Percentiles rank a stretch among this genome's conserved stretches.
phyloP scores from a whole-genome alignment of 176 grass and related monocot genomes.

The Hsuehochloa calcarea region DNA sequence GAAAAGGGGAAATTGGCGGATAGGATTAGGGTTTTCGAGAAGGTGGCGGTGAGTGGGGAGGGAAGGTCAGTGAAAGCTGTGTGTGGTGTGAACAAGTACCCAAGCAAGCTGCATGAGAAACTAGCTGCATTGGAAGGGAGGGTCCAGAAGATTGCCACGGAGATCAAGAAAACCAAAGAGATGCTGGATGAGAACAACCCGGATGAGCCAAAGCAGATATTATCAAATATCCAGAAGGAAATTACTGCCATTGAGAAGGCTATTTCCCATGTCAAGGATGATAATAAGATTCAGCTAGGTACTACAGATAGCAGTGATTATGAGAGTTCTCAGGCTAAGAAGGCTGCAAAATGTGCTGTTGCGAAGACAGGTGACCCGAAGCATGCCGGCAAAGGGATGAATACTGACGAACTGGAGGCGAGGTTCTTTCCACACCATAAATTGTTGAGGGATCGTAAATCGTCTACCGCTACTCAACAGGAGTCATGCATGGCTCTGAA shows the following conservation, averaged over 20 bases:
- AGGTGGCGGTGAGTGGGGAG: conserved; percentile 36
- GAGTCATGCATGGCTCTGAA: conserved; percentile 14
- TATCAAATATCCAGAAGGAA: conserved; percentile 88
- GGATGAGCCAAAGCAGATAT: conserved; percentile 84
- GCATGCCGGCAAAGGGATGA: conserved; percentile 52
- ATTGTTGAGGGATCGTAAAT: conserved; percentile 57
- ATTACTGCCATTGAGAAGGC: conserved; percentile 86
- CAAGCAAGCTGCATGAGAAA: conserved; percentile 90
- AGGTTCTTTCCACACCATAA: conserved; percentile 96
- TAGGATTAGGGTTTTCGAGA: conserved; percentile 79
- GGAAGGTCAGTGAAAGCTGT: conserved; percentile 17
- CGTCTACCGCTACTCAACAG: conserved; percentile 33
- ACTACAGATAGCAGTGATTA: conserved; percentile 42
- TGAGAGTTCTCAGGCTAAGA: conserved; percentile 27
- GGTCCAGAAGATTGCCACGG: conserved; percentile 93
- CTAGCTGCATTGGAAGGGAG: conserved; percentile 72
- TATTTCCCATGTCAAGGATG: conserved; percentile 70
- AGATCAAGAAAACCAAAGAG: conserved; percentile 92
- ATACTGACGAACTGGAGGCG: conserved; percentile 78
- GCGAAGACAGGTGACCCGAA: conserved; percentile 26
- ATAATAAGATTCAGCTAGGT: conserved; percentile 45
- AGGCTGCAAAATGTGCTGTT: neutral
- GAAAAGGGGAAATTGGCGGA: conserved; percentile 54
- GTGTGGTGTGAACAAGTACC: conserved; percentile 47
- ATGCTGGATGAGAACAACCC: conserved; percentile 85